Conservation (phyloP, 2,329 filamentous ascomycete species). For the Sordariomycetes sp. region DNA sequence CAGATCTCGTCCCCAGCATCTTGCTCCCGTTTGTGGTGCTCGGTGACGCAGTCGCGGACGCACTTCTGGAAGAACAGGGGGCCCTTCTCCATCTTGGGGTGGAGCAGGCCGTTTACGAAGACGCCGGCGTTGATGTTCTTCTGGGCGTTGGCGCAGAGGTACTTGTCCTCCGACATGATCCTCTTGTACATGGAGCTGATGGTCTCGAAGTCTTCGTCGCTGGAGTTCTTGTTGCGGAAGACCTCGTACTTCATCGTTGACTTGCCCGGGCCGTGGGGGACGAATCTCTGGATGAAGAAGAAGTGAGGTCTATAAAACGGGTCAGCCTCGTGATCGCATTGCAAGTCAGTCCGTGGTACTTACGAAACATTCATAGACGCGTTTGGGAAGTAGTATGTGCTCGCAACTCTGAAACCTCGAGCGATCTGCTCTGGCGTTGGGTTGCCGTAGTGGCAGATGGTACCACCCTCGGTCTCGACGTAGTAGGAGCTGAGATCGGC, state of each 20-base stretch:
- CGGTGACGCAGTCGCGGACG: slow-evolving; percentile 36
- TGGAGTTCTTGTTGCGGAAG: slow-evolving; percentile 50
- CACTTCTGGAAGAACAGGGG: slow-evolving; percentile 46
- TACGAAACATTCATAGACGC: slow-evolving; percentile 40
- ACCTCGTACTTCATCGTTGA: slow-evolving; percentile 54
- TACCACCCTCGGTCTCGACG: slow-evolving; percentile 35
- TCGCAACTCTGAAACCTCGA: slow-evolving; percentile 32
- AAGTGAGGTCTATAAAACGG: slow-evolving; percentile 39
- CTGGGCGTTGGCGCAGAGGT: slow-evolving; percentile 49
- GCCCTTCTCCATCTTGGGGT: slow-evolving; percentile 51
- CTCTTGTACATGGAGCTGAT: slow-evolving; percentile 54
- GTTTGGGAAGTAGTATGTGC: slow-evolving; percentile 41
- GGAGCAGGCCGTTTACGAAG: slow-evolving; percentile 54
- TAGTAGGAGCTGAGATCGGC: slow-evolving; percentile 47
- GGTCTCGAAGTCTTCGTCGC: slow-evolving; percentile 46
- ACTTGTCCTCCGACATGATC: slow-evolving; percentile 56
- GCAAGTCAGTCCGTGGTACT: slow-evolving; percentile 12
- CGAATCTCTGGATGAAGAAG: slow-evolving; percentile 54
- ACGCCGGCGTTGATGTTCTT: slow-evolving; percentile 52
- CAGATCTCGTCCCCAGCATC: slow-evolving; percentile 18
- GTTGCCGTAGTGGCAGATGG: slow-evolving; percentile 41
- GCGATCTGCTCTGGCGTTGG: slow-evolving; percentile 37
- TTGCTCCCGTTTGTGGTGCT: slow-evolving; percentile 37
- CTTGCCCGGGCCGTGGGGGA: slow-evolving; percentile 40
- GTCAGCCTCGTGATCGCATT: neutral